Evolutionary conservation across 2,329 filamentous ascomycete genomes (phyloP), one percentile per base, ranked within the genome.

Genomic region (Colletotrichum tabaci): DNA sequence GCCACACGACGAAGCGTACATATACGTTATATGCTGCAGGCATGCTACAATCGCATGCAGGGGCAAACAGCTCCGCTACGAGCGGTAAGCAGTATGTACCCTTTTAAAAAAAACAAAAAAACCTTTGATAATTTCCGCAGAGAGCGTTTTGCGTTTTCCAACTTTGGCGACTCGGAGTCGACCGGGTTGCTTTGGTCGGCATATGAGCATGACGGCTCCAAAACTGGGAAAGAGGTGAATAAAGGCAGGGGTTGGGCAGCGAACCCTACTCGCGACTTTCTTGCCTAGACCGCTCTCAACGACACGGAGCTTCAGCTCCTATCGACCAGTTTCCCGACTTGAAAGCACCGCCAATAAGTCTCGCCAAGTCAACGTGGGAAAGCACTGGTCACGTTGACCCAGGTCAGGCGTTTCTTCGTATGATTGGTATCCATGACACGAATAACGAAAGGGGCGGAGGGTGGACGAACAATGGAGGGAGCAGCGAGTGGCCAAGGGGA

Each of bases 31-130:
- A 38, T 35, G 26, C 26, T 30, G 26, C 26, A 30, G 30, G 23
- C 61, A 53, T 66, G 62, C 55, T 42, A 4, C 16, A 26, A 60
- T n/a, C 16, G 55, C 30, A 42, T 21, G 56, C 62, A 66, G 47
- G 47, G 47, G n/a, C n/a, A 9, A 58, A 66, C 53, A 60, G 52
- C 53, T 57, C 61, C 38, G 47, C 61, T 47, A 61, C 42, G 38
- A 60, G 67, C 67, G 55, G 47, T 66, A 55, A 62, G 67, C 62
- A 55, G 67, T 66, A 47, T 61, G 38, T 61, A 66, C 30, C 38
- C 66, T 61, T 49, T 61, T 61, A 35, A 46, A 71, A 35, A 35
- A 38, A 38, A 38, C 0, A 9, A 38, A 38, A 38, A 38, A 38
- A 10, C 35, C 42, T 61, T 63, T 56, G 35, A 57, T 62, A 38